Evolutionary conservation across 306 rosid species (phyloP).

Genomic region (Glycine soja): DNA sequence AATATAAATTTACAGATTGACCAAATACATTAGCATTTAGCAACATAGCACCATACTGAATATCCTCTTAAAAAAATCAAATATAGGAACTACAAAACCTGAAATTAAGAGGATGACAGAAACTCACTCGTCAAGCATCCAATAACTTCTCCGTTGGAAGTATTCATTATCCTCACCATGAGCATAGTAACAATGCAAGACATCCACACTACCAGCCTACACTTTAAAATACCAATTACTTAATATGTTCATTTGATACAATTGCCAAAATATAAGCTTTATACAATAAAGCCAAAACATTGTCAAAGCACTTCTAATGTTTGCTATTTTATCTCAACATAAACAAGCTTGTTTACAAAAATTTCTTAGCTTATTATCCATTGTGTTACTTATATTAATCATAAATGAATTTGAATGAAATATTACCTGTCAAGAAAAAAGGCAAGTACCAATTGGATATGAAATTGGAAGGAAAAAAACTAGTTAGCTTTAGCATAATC

Average conservation of each 20-base stretch:
- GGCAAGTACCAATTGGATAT: conserved; percentile 4
- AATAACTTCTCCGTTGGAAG: conserved; percentile 81
- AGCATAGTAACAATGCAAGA: conserved; percentile 80
- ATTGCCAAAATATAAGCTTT: conserved; percentile 6
- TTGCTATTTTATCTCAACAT: neutral
- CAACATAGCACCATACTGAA: conserved; percentile 1
- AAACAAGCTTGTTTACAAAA: neutral
- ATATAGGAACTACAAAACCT: conserved; percentile 27
- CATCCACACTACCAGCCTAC: conserved; percentile 78
- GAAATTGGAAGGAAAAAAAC: neutral
- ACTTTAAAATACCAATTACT: conserved; percentile 29
- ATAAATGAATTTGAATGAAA: neutral
- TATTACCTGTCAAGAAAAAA: neutral
- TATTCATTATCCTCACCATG: conserved; percentile 76
- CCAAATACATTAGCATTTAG: neutral
- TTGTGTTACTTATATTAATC: neutral
- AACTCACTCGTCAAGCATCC: conserved; percentile 84
- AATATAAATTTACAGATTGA: conserved; percentile 4
- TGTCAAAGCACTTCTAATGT: neutral
- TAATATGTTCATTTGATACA: conserved; percentile 15
- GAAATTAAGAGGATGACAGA: conserved; percentile 22
- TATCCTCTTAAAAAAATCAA: conserved; percentile 7
- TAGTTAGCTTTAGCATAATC: neutral
- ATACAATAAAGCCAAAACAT: neutral
- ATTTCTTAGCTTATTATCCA: neutral